Conservation (phyloP, 2,329 filamentous ascomycete species). For the Paracoccidioides lutzii region DNA sequence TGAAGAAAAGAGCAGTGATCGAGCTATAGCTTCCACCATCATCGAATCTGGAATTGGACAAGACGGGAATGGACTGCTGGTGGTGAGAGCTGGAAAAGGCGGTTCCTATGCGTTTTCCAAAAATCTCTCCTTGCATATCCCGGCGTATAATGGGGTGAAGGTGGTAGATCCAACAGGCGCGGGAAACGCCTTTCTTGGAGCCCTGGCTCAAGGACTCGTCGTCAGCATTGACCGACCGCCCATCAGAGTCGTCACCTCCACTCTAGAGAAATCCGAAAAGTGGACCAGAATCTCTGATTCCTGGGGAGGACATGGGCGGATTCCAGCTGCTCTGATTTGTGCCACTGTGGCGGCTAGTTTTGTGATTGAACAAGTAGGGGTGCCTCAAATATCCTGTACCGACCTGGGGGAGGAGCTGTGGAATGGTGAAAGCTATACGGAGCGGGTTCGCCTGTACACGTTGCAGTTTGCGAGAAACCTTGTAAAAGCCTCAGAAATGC, state of each 20-base stretch:
- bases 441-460: conserved; percentile 34
- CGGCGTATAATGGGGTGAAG: conserved; percentile 52
- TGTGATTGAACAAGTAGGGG: conserved; percentile 85
- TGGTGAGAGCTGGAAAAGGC: conserved; percentile 50
- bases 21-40: conserved; percentile 23
- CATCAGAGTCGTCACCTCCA: conserved; percentile 18
- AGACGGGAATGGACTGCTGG: conserved; percentile 26
- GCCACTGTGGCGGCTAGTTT: conserved; percentile 78
- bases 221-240: conserved; percentile 30
- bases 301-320: conserved; percentile 36
- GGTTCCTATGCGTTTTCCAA: conserved; percentile 38
- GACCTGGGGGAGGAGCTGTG: conserved; percentile 27
- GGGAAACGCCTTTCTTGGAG: conserved; percentile 75
- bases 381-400: conserved; percentile 41
- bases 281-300: conserved; percentile 33
- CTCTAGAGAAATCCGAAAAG: conserved; percentile 38
- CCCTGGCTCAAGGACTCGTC: conserved; percentile 44
- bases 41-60: conserved; percentile 26
- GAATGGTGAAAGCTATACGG: conserved; percentile 34
- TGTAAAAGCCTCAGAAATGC: conserved; percentile 25
- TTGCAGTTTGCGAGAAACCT: conserved; percentile 28
- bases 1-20: conserved; percentile 16
- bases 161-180: conserved; percentile 92
- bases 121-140: conserved; percentile 50
- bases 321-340: conserved; percentile 60